Evolutionary conservation across 129 eudicot species (phyloP).

Genomic region (Lactuca sativa): DNA sequence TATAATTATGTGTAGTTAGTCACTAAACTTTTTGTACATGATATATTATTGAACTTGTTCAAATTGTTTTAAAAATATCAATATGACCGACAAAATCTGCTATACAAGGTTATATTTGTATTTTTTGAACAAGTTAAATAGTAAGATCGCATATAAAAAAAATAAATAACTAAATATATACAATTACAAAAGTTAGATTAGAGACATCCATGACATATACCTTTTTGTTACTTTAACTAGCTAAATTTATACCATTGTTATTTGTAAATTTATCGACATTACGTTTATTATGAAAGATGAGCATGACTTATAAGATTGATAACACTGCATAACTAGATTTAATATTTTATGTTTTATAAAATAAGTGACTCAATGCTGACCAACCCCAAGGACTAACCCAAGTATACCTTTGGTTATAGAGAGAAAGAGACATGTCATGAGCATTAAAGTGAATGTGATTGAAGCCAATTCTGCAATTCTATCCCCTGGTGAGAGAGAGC

Average conservation of each 20-base stretch:
- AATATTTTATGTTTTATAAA: no score
- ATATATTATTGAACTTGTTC: no score
- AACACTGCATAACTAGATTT: no score
- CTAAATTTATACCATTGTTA: not conserved
- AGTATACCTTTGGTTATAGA: constrained; percentile 2
- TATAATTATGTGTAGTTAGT: no score
- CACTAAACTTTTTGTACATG: no score
- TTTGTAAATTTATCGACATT: not conserved
- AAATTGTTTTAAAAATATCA: no score
- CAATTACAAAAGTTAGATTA: not conserved
- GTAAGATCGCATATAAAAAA: no score
- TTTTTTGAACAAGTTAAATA: no score
- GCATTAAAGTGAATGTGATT: constrained; percentile 34
- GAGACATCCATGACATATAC: not conserved
- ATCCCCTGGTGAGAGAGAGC: constrained; percentile 13
- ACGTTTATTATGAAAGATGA: not conserved
- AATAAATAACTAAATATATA: no score
- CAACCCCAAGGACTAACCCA: not conserved
- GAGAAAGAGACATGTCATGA: constrained; percentile 33
- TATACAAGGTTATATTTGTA: no score
- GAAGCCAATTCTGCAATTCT: constrained; percentile 24
- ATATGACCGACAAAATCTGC: no score
- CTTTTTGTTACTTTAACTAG: not conserved
- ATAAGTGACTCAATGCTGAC: not conserved
- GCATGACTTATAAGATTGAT: no score